Evolutionary conservation across 2,329 filamentous ascomycete genomes (phyloP).

Genomic region (Magnaporthiopsis incrustans): DNA sequence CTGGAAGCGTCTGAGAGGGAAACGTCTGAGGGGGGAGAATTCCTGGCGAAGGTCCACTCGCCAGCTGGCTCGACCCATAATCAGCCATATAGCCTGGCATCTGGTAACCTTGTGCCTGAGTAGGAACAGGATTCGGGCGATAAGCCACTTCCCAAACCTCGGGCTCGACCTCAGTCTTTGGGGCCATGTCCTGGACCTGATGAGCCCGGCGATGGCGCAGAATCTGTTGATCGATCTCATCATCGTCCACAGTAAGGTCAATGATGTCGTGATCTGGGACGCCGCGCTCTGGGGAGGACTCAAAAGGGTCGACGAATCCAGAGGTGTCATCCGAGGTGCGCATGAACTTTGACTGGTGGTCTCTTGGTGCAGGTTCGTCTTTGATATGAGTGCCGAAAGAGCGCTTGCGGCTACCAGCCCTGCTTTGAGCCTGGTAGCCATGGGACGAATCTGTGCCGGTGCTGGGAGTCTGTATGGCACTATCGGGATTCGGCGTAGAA

Average conservation of each 20-base stretch:
- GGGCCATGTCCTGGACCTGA: not conserved
- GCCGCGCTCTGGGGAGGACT: not conserved
- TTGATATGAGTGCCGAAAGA: conserved; percentile 18
- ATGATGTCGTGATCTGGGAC: conserved; percentile 11
- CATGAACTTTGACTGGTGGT: not conserved
- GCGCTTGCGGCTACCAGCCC: conserved; percentile 17
- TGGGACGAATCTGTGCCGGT: not conserved
- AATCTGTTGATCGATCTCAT: not conserved
- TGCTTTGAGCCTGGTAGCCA: not conserved
- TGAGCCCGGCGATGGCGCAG: not conserved
- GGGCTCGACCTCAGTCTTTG: not conserved
- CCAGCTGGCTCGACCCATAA: not conserved
- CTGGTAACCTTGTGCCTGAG: not conserved
- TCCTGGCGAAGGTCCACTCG: not conserved
- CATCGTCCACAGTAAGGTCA: conserved; percentile 21
- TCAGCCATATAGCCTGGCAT: not conserved
- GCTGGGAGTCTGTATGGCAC: not conserved
- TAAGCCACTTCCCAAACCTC: not conserved
- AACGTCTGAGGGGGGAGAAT: not conserved
- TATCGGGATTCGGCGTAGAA: not conserved
- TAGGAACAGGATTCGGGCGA: not conserved
- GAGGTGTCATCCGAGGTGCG: not conserved
- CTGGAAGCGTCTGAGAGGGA: no score
- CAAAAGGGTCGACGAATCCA: conserved; percentile 7
- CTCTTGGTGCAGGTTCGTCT: not conserved